phyloP scores from a whole-genome alignment of 75 land plant genomes.

The Sequoia sempervirens region DNA sequence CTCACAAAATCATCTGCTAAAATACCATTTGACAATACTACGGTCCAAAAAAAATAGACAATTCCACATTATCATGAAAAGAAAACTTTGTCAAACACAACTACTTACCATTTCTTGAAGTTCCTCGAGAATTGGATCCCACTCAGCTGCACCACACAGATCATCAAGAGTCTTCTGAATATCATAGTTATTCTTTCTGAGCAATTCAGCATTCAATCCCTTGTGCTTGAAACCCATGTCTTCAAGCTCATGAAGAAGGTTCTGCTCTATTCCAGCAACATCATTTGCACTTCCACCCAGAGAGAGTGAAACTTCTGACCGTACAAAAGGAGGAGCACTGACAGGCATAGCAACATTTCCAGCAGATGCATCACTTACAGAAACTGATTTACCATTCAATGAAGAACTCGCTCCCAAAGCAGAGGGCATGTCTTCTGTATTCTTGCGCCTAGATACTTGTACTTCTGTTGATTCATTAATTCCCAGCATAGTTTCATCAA shows the following conservation, averaged over 20 bases:
- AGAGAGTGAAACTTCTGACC: not conserved
- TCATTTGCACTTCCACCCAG: not conserved
- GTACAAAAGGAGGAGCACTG: slow-evolving; percentile 3
- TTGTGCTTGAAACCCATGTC: slow-evolving; percentile 84
- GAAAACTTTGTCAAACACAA: not conserved
- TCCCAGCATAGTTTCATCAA: not conserved
- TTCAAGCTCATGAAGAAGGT: slow-evolving; percentile 52
- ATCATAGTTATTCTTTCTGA: slow-evolving; percentile 61
- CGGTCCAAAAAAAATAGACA: not conserved
- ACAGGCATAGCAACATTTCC: not conserved
- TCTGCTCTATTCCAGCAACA: slow-evolving; percentile 18
- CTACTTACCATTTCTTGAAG: slow-evolving; percentile 82
- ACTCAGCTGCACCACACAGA: slow-evolving; percentile 68
- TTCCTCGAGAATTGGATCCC: slow-evolving; percentile 88
- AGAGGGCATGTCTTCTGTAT: not conserved
- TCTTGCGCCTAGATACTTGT: slow-evolving; percentile 1
- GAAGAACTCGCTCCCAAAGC: not conserved
- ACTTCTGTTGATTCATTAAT: slow-evolving; percentile 5
- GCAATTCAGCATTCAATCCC: slow-evolving; percentile 64
- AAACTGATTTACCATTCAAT: not conserved
- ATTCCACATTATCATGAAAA: not conserved
- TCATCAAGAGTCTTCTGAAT: slow-evolving; percentile 72
- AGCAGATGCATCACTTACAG: not conserved
- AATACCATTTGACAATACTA: not conserved
- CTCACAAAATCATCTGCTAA: not conserved